Evolutionary conservation across 2,329 filamentous ascomycete species (phyloP).

Genomic region (Aspergillus sp.): DNA sequence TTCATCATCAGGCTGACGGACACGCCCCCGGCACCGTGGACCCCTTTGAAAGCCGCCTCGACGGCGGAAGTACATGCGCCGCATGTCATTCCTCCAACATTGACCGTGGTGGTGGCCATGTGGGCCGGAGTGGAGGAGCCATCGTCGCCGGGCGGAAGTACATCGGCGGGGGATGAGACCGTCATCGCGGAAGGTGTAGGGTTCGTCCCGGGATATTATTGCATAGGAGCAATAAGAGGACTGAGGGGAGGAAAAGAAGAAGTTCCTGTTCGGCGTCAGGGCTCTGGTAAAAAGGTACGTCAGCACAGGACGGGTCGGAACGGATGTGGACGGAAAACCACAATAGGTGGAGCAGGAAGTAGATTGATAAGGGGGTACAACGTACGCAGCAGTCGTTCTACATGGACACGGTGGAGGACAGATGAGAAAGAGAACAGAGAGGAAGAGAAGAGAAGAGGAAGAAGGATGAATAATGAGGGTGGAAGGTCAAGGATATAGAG

Average conservation of each 20-base stretch:
- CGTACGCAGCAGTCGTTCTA: background rate
- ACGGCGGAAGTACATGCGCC: constrained; percentile 95
- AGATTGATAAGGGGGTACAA: background rate
- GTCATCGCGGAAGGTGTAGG: constrained; percentile 16
- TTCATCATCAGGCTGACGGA: constrained; percentile 95
- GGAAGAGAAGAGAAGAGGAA: background rate
- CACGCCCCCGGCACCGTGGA: constrained; percentile 78
- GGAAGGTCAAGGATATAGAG: background rate
- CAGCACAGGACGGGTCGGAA: background rate
- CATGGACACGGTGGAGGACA: background rate
- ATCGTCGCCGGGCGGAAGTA: constrained; percentile 16
- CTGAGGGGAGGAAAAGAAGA: background rate
- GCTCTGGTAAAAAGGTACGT: background rate
- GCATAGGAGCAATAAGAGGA: constrained; percentile 13
- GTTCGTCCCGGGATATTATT: constrained; percentile 5
- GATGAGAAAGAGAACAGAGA: background rate
- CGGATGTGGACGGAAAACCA: constrained; percentile 11
- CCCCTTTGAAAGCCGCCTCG: constrained; percentile 80
- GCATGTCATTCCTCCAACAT: constrained; percentile 83
- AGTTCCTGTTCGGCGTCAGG: background rate
- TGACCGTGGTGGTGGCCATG: constrained; percentile 87
- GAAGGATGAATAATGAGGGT: background rate
- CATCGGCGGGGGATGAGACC: constrained; percentile 16
- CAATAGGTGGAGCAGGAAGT: background rate
- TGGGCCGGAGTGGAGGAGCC: constrained; percentile 46